A percentile compares a stretch with the other conserved stretches of the same genome.
Conservation (phyloP, 495 filamentous ascomycete genomes). For the Aspergillus wentii region DNA sequence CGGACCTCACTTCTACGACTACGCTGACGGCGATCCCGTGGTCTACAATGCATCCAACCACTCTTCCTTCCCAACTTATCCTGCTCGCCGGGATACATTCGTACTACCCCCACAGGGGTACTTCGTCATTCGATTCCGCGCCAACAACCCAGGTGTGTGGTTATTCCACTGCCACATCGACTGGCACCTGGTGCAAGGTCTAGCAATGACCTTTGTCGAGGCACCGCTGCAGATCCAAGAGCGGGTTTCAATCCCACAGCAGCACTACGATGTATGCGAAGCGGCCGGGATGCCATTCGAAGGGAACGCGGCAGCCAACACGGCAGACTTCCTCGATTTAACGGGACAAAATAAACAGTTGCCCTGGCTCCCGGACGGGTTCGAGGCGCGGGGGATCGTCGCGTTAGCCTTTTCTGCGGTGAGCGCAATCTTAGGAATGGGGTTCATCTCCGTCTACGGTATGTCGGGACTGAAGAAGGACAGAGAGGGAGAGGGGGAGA, state of each 20-base stretch:
- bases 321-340: conserved; percentile 56
- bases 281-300: conserved; percentile 36
- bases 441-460: conserved; percentile 63
- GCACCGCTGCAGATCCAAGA: conserved; percentile 28
- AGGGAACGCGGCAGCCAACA: conserved; percentile 72
- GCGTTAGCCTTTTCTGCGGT: conserved; percentile 66
- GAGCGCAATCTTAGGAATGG: conserved; percentile 62
- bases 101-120: conserved; percentile 50
- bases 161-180: conserved; percentile 63
- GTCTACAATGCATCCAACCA: conserved; percentile 35
- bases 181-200: conserved; percentile 52
- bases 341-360: conserved; percentile 55
- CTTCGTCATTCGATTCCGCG: conserved; percentile 63
- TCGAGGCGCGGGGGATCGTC: conserved; percentile 66
- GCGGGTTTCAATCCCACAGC: conserved; percentile 51
- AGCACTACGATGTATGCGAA: conserved; percentile 58
- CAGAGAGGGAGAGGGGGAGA: too few species aligned
- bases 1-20: conserved; percentile 36
- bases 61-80: conserved; percentile 28
- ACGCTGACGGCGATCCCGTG: conserved; percentile 29
- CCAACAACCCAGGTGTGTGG: conserved; percentile 62
- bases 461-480: conserved; percentile 26
- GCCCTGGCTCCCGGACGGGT: conserved; percentile 58
- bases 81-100: conserved; percentile 53
- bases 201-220: conserved; percentile 44